Evolutionary conservation across 495 filamentous ascomycete species (phyloP).

Genomic region (Cladorrhinum samala): DNA sequence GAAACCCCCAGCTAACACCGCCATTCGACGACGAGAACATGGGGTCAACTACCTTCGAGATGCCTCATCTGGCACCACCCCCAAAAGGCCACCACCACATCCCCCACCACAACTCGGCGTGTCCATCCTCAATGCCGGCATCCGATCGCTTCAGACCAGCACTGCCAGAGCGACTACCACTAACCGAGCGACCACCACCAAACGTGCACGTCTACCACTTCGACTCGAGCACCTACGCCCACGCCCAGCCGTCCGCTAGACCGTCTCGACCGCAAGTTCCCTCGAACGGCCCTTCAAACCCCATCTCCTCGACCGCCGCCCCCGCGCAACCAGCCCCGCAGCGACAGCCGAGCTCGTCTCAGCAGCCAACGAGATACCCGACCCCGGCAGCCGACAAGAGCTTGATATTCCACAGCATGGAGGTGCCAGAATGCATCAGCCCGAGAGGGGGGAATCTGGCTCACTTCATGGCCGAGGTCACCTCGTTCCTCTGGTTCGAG

Average conservation of each 20-base stretch:
- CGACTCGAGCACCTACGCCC: not conserved
- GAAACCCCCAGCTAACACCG: slow-evolving; percentile 31
- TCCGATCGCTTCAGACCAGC: slow-evolving; percentile 19
- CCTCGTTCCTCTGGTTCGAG: slow-evolving; percentile 98
- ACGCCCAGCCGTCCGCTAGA: not conserved
- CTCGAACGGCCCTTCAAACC: not conserved
- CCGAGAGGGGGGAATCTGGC: slow-evolving; percentile 64
- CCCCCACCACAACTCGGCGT: slow-evolving; percentile 29
- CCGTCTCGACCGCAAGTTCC: not conserved
- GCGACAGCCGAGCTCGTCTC: slow-evolving; percentile 26
- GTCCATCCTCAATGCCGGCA: slow-evolving; percentile 20
- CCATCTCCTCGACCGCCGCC: slow-evolving; percentile 3
- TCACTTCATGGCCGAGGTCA: slow-evolving; percentile 87
- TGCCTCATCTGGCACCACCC: slow-evolving; percentile 32
- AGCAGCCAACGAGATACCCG: no score
- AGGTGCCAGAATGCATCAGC: slow-evolving; percentile 69
- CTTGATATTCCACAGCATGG: slow-evolving; percentile 55
- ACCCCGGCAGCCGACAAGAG: slow-evolving; percentile 37
- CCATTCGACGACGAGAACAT: slow-evolving; percentile 40
- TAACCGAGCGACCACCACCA: slow-evolving; percentile 24
- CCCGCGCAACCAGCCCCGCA: slow-evolving; percentile 17
- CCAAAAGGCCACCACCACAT: slow-evolving; percentile 34
- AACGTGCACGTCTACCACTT: slow-evolving; percentile 23
- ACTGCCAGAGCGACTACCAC: slow-evolving; percentile 22
- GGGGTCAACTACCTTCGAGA: slow-evolving; percentile 40